A percentile compares a stretch with the other conserved stretches of the same genome.
These are phyloP conservation scores for Jaminaea rosea DNA, from an alignment of 1,284 basidiomycete species.

Conservation along the genomic window DNA sequence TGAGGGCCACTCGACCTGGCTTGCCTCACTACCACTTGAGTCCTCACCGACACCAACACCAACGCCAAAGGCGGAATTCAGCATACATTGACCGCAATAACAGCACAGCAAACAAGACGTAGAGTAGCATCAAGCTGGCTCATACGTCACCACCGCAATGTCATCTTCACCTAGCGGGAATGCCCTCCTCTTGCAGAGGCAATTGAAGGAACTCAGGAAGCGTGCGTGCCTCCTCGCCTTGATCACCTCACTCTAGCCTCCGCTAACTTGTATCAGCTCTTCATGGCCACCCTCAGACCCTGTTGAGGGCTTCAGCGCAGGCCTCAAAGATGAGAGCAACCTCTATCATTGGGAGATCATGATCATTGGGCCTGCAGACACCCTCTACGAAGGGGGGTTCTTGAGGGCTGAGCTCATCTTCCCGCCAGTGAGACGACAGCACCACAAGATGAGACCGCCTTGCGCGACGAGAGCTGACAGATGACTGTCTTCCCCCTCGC, in stretches of 20 bases:
- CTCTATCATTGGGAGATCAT: conserved; percentile 47
- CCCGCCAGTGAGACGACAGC: conserved; percentile 25
- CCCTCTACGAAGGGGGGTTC: conserved; percentile 46
- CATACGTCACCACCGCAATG: conserved; percentile 16
- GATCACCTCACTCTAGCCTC: not conserved
- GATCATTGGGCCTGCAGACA: conserved; percentile 46
- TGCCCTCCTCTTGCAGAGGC: conserved; percentile 43
- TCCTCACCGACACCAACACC: not conserved
- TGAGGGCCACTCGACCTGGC: no score
- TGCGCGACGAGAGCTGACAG: not conserved
- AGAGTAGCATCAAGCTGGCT: no score
- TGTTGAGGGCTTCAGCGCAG: conserved; percentile 46
- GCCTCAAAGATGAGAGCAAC: conserved; percentile 46
- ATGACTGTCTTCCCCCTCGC: not conserved
- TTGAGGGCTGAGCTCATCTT: conserved; percentile 43
- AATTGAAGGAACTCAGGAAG: conserved; percentile 43
- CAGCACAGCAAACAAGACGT: no score
- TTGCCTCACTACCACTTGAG: no score
- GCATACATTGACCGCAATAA: no score
- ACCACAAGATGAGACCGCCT: no score
- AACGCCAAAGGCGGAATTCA: no score
- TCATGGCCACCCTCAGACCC: conserved; percentile 16
- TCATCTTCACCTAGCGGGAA: conserved; percentile 37
- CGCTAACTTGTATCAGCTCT: no score
- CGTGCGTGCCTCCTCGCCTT: conserved; percentile 13